phyloP scores from a whole-genome alignment of 352 stramenopile genomes.

The Aphanomyces cochlioides region DNA sequence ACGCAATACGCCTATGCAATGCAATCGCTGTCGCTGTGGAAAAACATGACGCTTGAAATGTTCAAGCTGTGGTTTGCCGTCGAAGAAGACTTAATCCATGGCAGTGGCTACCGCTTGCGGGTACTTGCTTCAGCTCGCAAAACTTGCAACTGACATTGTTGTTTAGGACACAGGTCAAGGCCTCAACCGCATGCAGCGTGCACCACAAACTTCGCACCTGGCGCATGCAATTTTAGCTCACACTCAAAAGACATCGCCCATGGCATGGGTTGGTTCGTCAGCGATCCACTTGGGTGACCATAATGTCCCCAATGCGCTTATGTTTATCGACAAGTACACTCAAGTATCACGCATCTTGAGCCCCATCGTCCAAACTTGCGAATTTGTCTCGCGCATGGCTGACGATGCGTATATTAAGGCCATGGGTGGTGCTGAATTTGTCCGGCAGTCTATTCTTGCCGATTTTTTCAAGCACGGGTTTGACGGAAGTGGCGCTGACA shows the following conservation, averaged over 20 bases:
- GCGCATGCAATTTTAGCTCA: conserved; percentile 50
- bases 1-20: conserved; percentile 65
- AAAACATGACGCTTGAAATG: conserved; percentile 51
- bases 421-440: conserved; percentile 45
- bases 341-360: conserved; percentile 75
- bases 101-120: conserved; percentile 50
- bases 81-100: conserved; percentile 55
- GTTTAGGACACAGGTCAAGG: conserved; percentile 54
- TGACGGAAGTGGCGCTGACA: conserved; percentile 89
- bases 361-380: conserved; percentile 55
- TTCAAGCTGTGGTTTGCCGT: conserved; percentile 61
- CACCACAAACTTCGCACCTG: conserved; percentile 51
- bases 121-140: conserved; percentile 6
- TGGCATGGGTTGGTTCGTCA: conserved; percentile 79
- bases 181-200: conserved; percentile 63
- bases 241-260: conserved; percentile 42
- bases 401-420: conserved; percentile 62
- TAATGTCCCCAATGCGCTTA: conserved; percentile 94
- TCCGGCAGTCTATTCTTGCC: conserved; percentile 78
- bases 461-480: conserved; percentile 94
- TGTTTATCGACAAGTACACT: conserved; percentile 96
- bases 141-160: conserved; percentile 4
- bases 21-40: conserved; percentile 59
- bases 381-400: conserved; percentile 47
- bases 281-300: conserved; percentile 93